Conservation (phyloP, 495 filamentous ascomycete genomes). For the Lepidopterella palustris region DNA sequence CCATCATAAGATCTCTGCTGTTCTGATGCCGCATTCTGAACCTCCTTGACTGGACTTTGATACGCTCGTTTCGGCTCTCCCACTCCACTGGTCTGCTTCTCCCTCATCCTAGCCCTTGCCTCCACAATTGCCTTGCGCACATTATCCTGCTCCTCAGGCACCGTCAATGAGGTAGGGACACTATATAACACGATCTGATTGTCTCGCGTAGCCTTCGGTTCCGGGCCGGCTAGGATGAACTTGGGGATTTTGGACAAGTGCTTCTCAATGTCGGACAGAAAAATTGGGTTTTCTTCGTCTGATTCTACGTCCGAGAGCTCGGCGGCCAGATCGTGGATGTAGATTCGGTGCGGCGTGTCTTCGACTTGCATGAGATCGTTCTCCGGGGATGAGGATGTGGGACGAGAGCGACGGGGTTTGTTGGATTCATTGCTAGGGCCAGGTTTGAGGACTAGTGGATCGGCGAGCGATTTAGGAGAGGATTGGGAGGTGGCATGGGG, state of each 20-base stretch:
- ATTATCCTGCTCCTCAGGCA: slow-evolving; percentile 70
- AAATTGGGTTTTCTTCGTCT: slow-evolving; percentile 52
- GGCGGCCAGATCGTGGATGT: slow-evolving; percentile 82
- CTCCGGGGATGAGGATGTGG: slow-evolving; percentile 17
- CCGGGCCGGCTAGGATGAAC: slow-evolving; percentile 48
- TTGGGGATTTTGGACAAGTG: slow-evolving; percentile 67
- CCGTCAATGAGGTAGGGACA: slow-evolving; percentile 66
- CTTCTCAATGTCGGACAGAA: slow-evolving; percentile 79
- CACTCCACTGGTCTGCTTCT: slow-evolving; percentile 37
- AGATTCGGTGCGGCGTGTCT: slow-evolving; percentile 78
- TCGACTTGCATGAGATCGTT: slow-evolving; percentile 77
- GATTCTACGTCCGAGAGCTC: slow-evolving; percentile 64
- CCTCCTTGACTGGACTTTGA: too few species aligned
- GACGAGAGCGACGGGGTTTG: slow-evolving; percentile 1
- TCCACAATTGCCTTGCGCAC: slow-evolving; percentile 84
- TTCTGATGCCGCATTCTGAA: too few species aligned
- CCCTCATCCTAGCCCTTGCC: slow-evolving; percentile 59
- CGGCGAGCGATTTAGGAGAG: slow-evolving; percentile 35
- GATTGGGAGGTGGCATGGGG: too few species aligned
- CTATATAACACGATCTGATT: slow-evolving; percentile 77
- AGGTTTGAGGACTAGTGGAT: slow-evolving; percentile 10
- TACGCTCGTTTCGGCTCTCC: too few species aligned
- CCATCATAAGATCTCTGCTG: too few species aligned
- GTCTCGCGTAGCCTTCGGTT: slow-evolving; percentile 38
- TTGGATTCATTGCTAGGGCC: neutral